A percentile compares a stretch with the other conserved stretches of the same genome.
Evolutionary conservation across 73 alveolate species (phyloP).

Genomic region (Paramecium tetraurelia): DNA sequence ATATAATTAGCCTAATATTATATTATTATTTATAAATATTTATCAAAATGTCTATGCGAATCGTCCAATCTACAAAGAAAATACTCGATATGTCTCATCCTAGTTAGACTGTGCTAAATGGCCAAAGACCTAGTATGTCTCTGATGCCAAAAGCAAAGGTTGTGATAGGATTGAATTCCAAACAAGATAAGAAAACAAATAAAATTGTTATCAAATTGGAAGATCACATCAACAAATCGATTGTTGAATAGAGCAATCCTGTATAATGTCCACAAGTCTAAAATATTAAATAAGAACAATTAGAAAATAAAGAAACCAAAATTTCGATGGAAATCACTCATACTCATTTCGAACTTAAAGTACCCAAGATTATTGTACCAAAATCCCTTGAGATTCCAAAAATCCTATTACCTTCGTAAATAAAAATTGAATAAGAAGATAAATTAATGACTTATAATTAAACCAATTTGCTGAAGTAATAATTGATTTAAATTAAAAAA

Average conservation of each 20-base stretch:
- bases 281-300: neutral
- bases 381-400: neutral
- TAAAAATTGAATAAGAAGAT: neutral
- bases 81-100: neutral
- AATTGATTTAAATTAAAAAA: neutral
- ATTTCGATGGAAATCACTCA: neutral
- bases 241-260: neutral
- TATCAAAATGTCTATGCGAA: neutral
- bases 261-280: neutral
- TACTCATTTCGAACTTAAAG: neutral
- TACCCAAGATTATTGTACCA: neutral
- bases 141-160: neutral
- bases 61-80: neutral
- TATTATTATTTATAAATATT: neutral
- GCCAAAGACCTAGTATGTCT: neutral
- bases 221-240: neutral
- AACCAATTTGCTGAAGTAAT: neutral
- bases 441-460: neutral
- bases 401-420: neutral
- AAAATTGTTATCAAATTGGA: neutral
- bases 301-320: neutral
- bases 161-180: neutral
- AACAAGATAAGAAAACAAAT: neutral
- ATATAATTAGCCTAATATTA: neutral
- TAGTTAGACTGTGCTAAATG: neutral